Evolutionary conservation across 768 basidiomycete genomes (phyloP).

Genomic region (Termitomyces bulborhizus): DNA sequence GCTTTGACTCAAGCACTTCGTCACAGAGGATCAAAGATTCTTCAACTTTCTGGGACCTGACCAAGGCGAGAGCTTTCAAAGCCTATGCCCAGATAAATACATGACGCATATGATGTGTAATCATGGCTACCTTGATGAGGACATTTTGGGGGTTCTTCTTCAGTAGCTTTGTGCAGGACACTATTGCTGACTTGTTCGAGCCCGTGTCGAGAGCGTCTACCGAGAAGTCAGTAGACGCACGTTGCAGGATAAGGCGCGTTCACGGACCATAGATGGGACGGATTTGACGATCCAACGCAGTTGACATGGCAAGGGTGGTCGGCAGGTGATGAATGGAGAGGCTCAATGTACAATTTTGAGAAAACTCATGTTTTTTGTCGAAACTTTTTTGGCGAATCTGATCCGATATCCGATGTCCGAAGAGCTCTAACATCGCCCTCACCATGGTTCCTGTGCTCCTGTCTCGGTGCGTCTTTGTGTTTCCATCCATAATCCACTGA

Average conservation of each 20-base stretch:
- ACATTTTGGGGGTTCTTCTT: constrained; percentile 78
- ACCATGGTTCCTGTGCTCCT: constrained; percentile 36
- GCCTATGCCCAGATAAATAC: constrained; percentile 37
- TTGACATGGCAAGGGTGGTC: constrained; percentile 33
- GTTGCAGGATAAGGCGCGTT: constrained; percentile 1
- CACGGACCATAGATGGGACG: constrained; percentile 76
- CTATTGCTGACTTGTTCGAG: constrained; percentile 81
- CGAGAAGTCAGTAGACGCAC: neutral
- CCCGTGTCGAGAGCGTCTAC: constrained; percentile 82
- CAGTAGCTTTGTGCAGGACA: constrained; percentile 80
- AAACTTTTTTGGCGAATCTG: constrained; percentile 6
- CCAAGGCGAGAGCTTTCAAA: constrained; percentile 78
- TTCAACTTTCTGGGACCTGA: constrained; percentile 81
- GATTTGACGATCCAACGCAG: constrained; percentile 74
- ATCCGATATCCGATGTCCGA: constrained; percentile 11
- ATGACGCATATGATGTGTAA: constrained; percentile 9
- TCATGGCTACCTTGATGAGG: constrained; percentile 52
- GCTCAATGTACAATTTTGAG: too few relatives aligned
- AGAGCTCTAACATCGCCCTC: neutral
- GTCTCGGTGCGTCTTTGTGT: constrained; percentile 36
- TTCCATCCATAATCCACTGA: constrained; percentile 1
- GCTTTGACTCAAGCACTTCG: constrained; percentile 68
- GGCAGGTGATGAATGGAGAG: neutral
- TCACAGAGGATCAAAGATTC: constrained; percentile 76
- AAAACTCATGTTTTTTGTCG: neutral